Percentiles rank a stretch among this genome's conserved stretches.
Conservation (phyloP, 805 yeast genomes). For the Debaryomyces hansenii region DNA sequence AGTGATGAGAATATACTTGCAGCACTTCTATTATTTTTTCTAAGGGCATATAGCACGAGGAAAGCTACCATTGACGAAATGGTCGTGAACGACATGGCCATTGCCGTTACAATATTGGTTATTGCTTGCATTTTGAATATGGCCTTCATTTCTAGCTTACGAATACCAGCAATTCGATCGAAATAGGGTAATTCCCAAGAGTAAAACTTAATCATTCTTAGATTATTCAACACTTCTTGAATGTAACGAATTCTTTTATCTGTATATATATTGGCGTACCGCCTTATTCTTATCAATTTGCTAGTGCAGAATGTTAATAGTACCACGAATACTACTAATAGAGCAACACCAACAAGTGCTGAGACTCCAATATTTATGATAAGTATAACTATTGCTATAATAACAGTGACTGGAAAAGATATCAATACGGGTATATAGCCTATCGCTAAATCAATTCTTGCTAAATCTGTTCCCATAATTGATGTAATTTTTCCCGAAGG, state of each 20-base stretch:
- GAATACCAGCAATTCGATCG: slow-evolving; percentile 6
- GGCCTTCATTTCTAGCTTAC: slow-evolving; percentile 11
- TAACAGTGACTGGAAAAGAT: slow-evolving; percentile 11
- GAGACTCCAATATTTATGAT: slow-evolving; percentile 15
- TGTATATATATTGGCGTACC: slow-evolving; percentile 8
- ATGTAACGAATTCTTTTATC: slow-evolving; percentile 14
- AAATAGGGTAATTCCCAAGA: slow-evolving; percentile 19
- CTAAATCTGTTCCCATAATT: slow-evolving; percentile 14
- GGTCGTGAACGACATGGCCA: slow-evolving; percentile 10
- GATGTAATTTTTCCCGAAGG: slow-evolving; percentile 14
- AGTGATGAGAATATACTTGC: slow-evolving; percentile 16
- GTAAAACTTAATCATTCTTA: slow-evolving; percentile 19
- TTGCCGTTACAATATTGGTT: slow-evolving; percentile 10
- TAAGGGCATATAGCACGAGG: slow-evolving; percentile 12
- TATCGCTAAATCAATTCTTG: slow-evolving; percentile 14
- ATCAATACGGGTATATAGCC: slow-evolving; percentile 10
- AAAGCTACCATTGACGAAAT: slow-evolving; percentile 17
- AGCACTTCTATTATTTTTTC: slow-evolving; percentile 5
- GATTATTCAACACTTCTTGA: slow-evolving; percentile 15
- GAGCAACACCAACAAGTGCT: slow-evolving; percentile 16
- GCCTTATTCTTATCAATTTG: slow-evolving; percentile 9
- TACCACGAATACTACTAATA: slow-evolving; percentile 11
- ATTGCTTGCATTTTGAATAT: slow-evolving; percentile 13
- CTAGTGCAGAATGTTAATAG: slow-evolving; percentile 4
- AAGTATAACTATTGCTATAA: slow-evolving; percentile 13